Evolutionary conservation across 1,139 yeast species (phyloP).

Genomic region (Martiniozyma asiatica): DNA sequence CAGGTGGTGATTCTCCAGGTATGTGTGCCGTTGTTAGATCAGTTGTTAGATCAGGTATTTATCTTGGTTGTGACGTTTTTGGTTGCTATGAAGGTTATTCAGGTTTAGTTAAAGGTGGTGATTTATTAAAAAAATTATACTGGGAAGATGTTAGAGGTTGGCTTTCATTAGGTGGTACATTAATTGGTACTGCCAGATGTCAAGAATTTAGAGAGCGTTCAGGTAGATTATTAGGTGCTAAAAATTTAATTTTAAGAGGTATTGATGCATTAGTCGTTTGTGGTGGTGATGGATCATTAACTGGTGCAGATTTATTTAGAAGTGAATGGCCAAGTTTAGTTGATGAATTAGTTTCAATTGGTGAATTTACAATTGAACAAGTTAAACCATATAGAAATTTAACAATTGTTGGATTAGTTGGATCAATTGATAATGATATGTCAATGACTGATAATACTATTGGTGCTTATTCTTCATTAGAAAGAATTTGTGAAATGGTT

Average conservation of each 20-base stretch:
- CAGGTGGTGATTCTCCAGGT: conserved; percentile 99
- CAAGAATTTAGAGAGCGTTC: conserved; percentile 69
- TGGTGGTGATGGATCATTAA: conserved; percentile 97
- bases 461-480: conserved; percentile 90
- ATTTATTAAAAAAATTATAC: conserved; percentile 57
- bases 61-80: conserved; percentile 84
- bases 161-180: conserved; percentile 86
- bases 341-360: conserved; percentile 47
- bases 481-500: conserved; percentile 84
- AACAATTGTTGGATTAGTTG: conserved; percentile 90
- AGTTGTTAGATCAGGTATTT: conserved; percentile 82
- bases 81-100: conserved; percentile 93
- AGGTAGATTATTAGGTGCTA: conserved; percentile 76
- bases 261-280: conserved; percentile 95
- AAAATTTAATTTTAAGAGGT: conserved; percentile 75
- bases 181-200: conserved; percentile 93
- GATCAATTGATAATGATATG: conserved; percentile 97
- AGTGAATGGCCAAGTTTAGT: conserved; percentile 87
- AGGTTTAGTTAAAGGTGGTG: conserved; percentile 82
- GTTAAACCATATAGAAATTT: conserved; percentile 53
- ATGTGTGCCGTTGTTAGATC: conserved; percentile 96
- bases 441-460: conserved; percentile 92
- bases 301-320: conserved; percentile 94
- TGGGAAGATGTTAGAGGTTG: conserved; percentile 96
- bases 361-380: conserved; percentile 45